phyloP scores from a whole-genome alignment of 2,329 filamentous ascomycete species.

The Apiospora marii region DNA sequence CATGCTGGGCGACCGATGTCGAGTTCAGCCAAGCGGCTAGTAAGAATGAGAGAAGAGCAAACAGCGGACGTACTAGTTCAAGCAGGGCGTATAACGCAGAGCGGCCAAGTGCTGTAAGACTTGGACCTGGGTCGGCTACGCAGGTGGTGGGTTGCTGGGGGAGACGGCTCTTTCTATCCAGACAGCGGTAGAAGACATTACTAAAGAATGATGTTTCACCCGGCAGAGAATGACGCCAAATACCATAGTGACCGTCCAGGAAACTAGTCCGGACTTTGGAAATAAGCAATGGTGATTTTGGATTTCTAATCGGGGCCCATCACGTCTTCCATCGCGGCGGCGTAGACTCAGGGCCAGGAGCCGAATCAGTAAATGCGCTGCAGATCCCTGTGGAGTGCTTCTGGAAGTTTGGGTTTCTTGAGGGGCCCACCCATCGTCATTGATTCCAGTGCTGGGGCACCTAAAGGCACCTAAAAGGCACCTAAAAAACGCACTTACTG shows the following conservation, averaged over 20 bases:
- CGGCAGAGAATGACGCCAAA: neutral
- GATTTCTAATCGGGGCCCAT: conserved; percentile 16
- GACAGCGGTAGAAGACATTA: neutral
- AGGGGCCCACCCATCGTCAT: neutral
- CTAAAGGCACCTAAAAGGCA: neutral
- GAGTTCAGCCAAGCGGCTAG: neutral
- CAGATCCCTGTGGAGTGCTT: neutral
- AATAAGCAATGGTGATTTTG: conserved; percentile 16
- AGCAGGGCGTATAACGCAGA: neutral
- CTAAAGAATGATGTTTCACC: conserved; percentile 15
- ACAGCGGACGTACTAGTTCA: neutral
- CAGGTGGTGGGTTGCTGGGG: neutral
- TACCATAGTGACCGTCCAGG: neutral
- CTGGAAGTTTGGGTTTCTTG: neutral
- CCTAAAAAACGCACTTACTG: conserved; percentile 1
- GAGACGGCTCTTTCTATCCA: neutral
- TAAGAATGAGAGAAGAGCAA: neutral
- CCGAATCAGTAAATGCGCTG: neutral
- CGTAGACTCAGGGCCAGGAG: conserved; percentile 6
- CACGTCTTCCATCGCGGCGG: neutral
- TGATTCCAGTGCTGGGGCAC: conserved; percentile 5
- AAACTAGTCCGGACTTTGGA: conserved; percentile 5
- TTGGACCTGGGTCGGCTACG: neutral
- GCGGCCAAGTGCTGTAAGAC: neutral
- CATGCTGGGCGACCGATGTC: conserved; percentile 36